Evolutionary conservation across 2,329 filamentous ascomycete species (phyloP), one percentile per base, ranked within the genome.

Genomic region (Aspergillus oerlinghausenensis): DNA sequence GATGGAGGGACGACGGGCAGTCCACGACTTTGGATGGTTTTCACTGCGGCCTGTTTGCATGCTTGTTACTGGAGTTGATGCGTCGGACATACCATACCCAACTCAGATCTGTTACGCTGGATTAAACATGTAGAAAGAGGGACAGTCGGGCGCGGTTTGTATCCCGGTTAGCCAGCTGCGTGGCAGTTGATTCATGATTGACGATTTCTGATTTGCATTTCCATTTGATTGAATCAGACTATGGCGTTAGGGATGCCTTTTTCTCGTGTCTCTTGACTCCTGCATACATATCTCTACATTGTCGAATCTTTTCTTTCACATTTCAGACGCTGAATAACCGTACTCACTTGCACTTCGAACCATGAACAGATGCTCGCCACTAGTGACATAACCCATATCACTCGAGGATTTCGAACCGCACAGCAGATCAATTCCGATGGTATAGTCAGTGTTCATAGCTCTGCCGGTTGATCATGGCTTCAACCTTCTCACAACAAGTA

Each of bases 201-300:
- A 64, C 55, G 55, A 63, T 56, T 49, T 45, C 25, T 51, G 32
- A 28, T 50, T 55, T 48, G n/a, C 28, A 21, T 54, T n/a, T 58
- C 35, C 48, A 43, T 23, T 57, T 32, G 49, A 53, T 45, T 40
- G 55, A 23, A 26, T 47, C 54, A 57, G 56, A 51, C 51, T 53
- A 49, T 52, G 63, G 64, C 64, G 64, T 66, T 66, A 50, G 62
- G 60, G 55, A 61, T 59, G 53, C 52, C 54, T 47, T 56, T 47
- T 43, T 43, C 45, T 60, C 43, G 3, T 62, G 55, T 60, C 55
- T 51, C 56, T 59, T 51, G 55, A 25, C 23, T 55, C 32, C 48
- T 51, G 28, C 56, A 40, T 50, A 49, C 47, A 55, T 50, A 28
- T 51, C 48, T 55, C 23, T 21, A 47, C 32, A 55, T 42, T 42